Evolutionary conservation across 495 filamentous ascomycete species (phyloP).

Genomic region (Penicillium waksmanii): DNA sequence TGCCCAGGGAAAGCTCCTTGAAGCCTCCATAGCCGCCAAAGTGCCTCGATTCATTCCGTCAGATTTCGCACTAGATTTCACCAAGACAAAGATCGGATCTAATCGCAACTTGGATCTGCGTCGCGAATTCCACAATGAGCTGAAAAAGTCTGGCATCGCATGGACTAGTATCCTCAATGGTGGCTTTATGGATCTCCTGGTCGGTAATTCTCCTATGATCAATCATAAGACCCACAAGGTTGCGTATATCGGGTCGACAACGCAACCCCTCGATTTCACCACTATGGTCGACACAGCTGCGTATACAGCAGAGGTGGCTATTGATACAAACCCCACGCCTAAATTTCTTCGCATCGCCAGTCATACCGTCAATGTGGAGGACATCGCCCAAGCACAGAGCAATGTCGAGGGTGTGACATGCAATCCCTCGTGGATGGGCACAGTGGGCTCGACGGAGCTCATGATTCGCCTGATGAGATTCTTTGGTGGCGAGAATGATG

Average conservation of each 20-base stretch:
- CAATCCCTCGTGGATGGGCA: slow-evolving; percentile 15
- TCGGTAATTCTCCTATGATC: slow-evolving; percentile 15
- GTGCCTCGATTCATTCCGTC: slow-evolving; percentile 18
- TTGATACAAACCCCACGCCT: slow-evolving; percentile 14
- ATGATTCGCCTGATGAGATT: slow-evolving; percentile 11
- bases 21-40: slow-evolving; percentile 17
- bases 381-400: slow-evolving; percentile 17
- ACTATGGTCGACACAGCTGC: slow-evolving; percentile 18
- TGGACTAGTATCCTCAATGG: slow-evolving; percentile 23
- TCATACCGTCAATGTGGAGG: slow-evolving; percentile 6
- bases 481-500: slow-evolving; percentile 15
- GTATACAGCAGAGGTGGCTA: slow-evolving; percentile 18
- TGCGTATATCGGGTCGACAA: slow-evolving; percentile 11
- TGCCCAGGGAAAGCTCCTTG: slow-evolving; percentile 12
- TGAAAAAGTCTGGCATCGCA: slow-evolving; percentile 14
- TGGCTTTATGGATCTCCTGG: slow-evolving; percentile 18
- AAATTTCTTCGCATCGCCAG: slow-evolving; percentile 22
- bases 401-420: slow-evolving; percentile 16
- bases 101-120: slow-evolving; percentile 19
- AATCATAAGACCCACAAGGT: slow-evolving; percentile 16
- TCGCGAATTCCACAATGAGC: slow-evolving; percentile 12
- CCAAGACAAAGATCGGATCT: slow-evolving; percentile 16
- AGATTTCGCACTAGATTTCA: slow-evolving; percentile 20
- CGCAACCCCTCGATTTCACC: slow-evolving; percentile 15
- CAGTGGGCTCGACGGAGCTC: slow-evolving; percentile 5